These are phyloP conservation scores for Globisporangium uncinulatum DNA, from an alignment of 352 stramenopile genomes.

Conservation along the genomic window DNA sequence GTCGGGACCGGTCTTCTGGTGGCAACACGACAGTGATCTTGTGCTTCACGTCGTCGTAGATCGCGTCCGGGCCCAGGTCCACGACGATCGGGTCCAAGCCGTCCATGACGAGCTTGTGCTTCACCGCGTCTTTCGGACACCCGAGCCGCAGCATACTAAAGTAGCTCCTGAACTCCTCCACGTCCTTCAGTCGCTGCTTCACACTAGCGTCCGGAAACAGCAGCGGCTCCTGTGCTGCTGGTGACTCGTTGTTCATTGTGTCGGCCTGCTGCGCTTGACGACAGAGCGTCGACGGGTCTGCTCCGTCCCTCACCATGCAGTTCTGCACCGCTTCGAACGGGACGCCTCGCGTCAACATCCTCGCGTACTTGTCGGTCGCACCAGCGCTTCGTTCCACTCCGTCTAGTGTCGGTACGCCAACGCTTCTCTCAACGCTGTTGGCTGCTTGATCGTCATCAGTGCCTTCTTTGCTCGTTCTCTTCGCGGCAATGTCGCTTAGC, in stretches of 20 bases:
- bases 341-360: conserved; percentile 65
- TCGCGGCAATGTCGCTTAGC: conserved; percentile 2
- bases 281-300: conserved; percentile 30
- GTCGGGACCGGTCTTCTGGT: conserved; percentile 18
- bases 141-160: conserved; percentile 94
- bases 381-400: neutral
- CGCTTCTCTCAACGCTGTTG: too few species aligned
- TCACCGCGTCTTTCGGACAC: conserved; percentile 83
- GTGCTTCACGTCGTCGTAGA: conserved; percentile 60
- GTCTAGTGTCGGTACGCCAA: neutral
- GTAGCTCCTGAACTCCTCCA: conserved; percentile 78
- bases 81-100: conserved; percentile 72
- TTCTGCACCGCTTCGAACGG: conserved; percentile 68
- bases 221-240: neutral
- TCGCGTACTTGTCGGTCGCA: conserved; percentile 35
- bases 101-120: conserved; percentile 90
- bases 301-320: conserved; percentile 63
- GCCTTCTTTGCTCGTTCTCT: neutral
- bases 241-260: neutral
- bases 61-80: conserved; percentile 47
- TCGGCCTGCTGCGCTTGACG: conserved; percentile 1
- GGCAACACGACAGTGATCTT: conserved; percentile 26
- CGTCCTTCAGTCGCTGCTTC: conserved; percentile 43
- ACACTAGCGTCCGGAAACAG: neutral
- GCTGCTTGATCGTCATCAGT: neutral